Evolutionary conservation across 306 rosid genomes (phyloP).

Genomic region (Comarum palustre): DNA sequence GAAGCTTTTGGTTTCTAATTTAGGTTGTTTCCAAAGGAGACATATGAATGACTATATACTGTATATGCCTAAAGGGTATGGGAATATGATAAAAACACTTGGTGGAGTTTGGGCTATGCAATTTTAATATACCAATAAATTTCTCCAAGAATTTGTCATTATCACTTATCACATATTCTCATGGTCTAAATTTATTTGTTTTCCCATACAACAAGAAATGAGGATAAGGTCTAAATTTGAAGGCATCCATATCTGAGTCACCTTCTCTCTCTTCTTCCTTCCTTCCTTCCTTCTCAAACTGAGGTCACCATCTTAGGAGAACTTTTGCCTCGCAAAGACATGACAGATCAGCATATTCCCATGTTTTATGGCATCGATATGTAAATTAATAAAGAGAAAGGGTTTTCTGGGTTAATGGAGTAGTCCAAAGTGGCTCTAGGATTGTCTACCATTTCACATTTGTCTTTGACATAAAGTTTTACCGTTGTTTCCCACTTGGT

Average conservation of each 20-base stretch:
- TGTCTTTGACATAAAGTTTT: neutral
- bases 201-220: constrained; percentile 38
- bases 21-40: constrained; percentile 4
- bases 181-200: constrained; percentile 48
- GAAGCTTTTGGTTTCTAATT: neutral
- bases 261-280: constrained; percentile 23
- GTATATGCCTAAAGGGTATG: neutral
- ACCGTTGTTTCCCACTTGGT: constrained; percentile 3
- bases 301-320: constrained; percentile 45
- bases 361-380: constrained; percentile 23
- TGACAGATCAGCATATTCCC: constrained; percentile 52
- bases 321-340: constrained; percentile 65
- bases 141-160: constrained; percentile 26
- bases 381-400: neutral
- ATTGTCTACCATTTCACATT: neutral
- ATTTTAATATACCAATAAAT: neutral
- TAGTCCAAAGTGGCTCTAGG: neutral
- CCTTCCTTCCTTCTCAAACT: constrained; percentile 18
- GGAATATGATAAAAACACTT: neutral
- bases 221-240: constrained; percentile 68
- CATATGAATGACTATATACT: constrained; percentile 6
- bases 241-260: constrained; percentile 62
- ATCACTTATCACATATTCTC: constrained; percentile 40
- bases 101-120: constrained; percentile 12
- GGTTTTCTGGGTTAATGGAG: neutral